Evolutionary conservation across 768 basidiomycete species (phyloP).

Genomic region (Serendipita sp.): DNA sequence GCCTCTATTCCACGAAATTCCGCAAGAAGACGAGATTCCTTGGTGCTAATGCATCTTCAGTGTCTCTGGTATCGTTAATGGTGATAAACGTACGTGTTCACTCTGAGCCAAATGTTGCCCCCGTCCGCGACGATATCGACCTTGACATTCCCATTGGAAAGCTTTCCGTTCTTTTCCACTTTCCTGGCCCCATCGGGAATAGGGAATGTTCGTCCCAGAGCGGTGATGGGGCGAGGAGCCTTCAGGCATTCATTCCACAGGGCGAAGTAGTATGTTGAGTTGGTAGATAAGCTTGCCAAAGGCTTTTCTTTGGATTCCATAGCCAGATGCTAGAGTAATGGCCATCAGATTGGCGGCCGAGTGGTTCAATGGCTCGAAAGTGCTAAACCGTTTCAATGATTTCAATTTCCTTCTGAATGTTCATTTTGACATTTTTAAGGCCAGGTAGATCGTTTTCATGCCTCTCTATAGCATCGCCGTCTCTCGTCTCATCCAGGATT

Average conservation of each 20-base stretch:
- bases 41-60: constrained; percentile 35
- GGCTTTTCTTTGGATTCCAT: background rate
- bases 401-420: constrained; percentile 7
- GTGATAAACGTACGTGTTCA: constrained; percentile 57
- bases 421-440: constrained; percentile 1
- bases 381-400: constrained; percentile 3
- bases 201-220: constrained; percentile 41
- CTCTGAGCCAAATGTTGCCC: constrained; percentile 63
- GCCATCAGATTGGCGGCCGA: background rate
- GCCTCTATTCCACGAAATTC: constrained; percentile 80
- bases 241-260: constrained; percentile 67
- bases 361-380: background rate
- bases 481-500: constrained; percentile 7
- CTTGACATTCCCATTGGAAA: constrained; percentile 31
- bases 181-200: constrained; percentile 12
- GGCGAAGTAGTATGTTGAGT: constrained; percentile 63
- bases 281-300: constrained; percentile 27
- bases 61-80: background rate
- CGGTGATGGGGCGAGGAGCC: constrained; percentile 39
- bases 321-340: background rate
- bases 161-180: background rate
- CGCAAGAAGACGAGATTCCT: constrained; percentile 55
- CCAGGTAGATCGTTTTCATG: constrained; percentile 3
- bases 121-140: constrained; percentile 68
- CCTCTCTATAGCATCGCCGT: background rate